A percentile compares a stretch with the other conserved stretches of the same genome.
These are phyloP conservation scores for Thamnidium elegans DNA, from an alignment of 192 early-diverging fungal genomes.

Conservation along the genomic window DNA sequence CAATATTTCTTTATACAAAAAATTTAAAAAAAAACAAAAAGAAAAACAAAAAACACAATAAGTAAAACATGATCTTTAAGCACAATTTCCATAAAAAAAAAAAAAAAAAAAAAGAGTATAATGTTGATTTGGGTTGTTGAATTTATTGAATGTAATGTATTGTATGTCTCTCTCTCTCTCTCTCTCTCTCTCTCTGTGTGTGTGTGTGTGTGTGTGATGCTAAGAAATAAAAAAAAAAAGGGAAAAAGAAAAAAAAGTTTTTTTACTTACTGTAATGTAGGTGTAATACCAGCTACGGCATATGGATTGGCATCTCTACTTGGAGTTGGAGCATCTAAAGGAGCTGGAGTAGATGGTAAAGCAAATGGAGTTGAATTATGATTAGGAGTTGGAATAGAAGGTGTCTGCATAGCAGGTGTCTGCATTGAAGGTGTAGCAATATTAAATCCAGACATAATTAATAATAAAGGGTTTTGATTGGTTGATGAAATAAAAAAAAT, in stretches of 20 bases:
- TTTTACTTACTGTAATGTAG: conserved; percentile 61
- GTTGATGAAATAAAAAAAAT: neutral
- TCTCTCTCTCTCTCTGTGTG: no score
- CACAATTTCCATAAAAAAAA: neutral
- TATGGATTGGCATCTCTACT: conserved; percentile 41
- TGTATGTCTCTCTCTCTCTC: no score
- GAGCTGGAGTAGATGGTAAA: conserved; percentile 39
- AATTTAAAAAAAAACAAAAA: conserved; percentile 11
- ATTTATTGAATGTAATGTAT: neutral
- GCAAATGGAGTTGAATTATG: conserved; percentile 35
- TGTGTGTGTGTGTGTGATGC: conserved; percentile 12
- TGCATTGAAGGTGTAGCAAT: conserved; percentile 36
- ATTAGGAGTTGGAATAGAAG: conserved; percentile 32
- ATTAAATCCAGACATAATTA: conserved; percentile 40
- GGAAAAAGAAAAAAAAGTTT: neutral
- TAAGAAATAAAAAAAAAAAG: conserved; percentile 17
- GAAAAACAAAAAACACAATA: conserved; percentile 6
- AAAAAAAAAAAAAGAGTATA: conserved; percentile 3
- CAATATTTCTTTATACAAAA: conserved; percentile 77
- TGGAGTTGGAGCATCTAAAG: conserved; percentile 41
- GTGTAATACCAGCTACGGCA: conserved; percentile 55
- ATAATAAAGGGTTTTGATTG: neutral
- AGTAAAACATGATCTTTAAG: neutral
- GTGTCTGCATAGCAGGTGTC: conserved; percentile 33
- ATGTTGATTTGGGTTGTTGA: no score